Evolutionary conservation across 768 basidiomycete genomes (phyloP).

Genomic region (Amyloporia xantha): DNA sequence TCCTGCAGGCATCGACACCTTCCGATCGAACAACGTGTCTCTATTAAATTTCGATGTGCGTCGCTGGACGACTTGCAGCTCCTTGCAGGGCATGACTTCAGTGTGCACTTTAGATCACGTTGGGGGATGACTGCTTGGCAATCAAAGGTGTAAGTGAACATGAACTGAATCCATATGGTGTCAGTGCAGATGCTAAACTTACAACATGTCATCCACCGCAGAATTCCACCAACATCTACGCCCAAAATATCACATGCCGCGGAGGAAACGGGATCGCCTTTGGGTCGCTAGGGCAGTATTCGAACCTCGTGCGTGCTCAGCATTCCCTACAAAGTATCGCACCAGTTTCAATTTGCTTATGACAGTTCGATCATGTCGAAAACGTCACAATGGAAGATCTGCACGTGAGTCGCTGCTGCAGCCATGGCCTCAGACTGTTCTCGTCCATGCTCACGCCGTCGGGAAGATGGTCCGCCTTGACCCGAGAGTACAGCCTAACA

Average conservation of each 20-base stretch:
- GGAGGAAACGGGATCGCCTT: slow-evolving; percentile 59
- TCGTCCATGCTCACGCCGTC: background rate
- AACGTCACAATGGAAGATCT: slow-evolving; percentile 45
- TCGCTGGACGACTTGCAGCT: background rate
- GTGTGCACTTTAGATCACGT: slow-evolving; percentile 32
- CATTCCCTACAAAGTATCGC: background rate
- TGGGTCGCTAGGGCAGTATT: slow-evolving; percentile 54
- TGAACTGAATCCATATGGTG: too few relatives aligned
- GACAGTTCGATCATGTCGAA: slow-evolving; percentile 13
- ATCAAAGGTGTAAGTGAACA: slow-evolving; percentile 37
- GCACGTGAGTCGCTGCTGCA: slow-evolving; percentile 24
- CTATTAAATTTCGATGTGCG: slow-evolving; percentile 49
- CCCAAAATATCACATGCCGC: slow-evolving; percentile 44
- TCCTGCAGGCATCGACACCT: slow-evolving; percentile 45
- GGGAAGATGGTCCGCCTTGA: slow-evolving; percentile 41
- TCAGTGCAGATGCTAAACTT: background rate
- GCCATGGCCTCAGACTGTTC: background rate
- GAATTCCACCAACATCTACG: slow-evolving; percentile 51
- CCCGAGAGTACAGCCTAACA: slow-evolving; percentile 46
- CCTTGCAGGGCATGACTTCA: background rate
- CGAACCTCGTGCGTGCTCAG: slow-evolving; percentile 33
- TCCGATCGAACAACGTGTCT: slow-evolving; percentile 40
- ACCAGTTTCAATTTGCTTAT: background rate
- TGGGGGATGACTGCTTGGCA: slow-evolving; percentile 55
- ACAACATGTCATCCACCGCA: slow-evolving; percentile 12